Evolutionary conservation across 495 filamentous ascomycete species (phyloP), one percentile per base, ranked within the genome.

Genomic region (Chaetomidium leptoderma): DNA sequence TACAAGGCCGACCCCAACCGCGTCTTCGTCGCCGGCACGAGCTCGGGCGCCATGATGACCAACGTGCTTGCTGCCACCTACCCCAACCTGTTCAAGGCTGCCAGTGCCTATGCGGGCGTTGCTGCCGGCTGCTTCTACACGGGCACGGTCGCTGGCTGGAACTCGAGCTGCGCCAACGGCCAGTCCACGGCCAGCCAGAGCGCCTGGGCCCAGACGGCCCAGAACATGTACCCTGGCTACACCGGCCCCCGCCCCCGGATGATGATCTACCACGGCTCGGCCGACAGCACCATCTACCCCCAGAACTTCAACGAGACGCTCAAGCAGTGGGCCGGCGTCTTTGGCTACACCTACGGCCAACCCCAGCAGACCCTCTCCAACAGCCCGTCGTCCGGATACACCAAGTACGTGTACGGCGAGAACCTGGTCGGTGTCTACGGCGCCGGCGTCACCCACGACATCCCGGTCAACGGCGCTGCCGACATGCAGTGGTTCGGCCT

Each of bases 21-120:
- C 27, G 77, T 84, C 49, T 84, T 75, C 53, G 77, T 76, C 16
- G 78, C 74, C 6, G 81, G 81, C 14, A 70, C 68, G 29, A 80
- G 76, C 60, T 82, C 80, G 0, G 81, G 81, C 6, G 82, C 77
- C 32, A 70, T 71, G 69, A 71, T 71, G 67, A 68, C 66, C 53
- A 85, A 84, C 61, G 79, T 84, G 29, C 67, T 85, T 56, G 76
- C 79, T 6, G 81, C 78, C 21, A 78, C 79, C 10, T 83, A 84
- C 64, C 82, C 82, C 0, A 72, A 81, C 16, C 39, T 85, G 33
- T 83, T 84, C 72, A 69, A 70, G 4, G 82, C 82, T 2, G 81
- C 66, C 10, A 76, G 74, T 9, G 82, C 72, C 36, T 86, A 84
- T 68, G 71, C 81, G 6, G 84, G 84, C 21, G 82, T 87, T 1